Conservation (phyloP, 1,139 yeast genomes). For the Suhomyces guaymorum region DNA sequence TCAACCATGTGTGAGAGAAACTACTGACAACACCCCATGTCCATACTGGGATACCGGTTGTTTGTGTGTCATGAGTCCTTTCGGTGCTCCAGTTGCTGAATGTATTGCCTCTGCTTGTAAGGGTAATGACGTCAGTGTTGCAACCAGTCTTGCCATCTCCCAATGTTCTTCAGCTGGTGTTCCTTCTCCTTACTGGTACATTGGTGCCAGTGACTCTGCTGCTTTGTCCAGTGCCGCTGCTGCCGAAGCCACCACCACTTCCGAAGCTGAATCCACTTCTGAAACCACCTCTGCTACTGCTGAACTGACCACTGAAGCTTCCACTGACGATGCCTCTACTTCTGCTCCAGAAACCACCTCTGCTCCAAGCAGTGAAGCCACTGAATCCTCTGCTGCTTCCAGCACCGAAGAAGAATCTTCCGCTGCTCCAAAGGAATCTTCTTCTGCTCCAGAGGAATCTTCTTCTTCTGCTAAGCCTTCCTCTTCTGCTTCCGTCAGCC, state of each 20-base stretch:
- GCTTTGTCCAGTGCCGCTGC: conserved; percentile 28
- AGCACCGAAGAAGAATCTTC: conserved; percentile 18
- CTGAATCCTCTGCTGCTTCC: conserved; percentile 12
- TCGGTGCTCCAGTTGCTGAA: conserved; percentile 44
- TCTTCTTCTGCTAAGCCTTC: conserved; percentile 6
- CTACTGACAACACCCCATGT: conserved; percentile 40
- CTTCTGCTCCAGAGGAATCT: conserved; percentile 6
- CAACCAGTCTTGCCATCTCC: conserved; percentile 43
- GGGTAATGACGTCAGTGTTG: conserved; percentile 33
- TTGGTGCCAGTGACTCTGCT: conserved; percentile 37
- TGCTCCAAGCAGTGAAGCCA: conserved; percentile 10
- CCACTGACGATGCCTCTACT: conserved; percentile 16
- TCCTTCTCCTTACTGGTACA: conserved; percentile 39
- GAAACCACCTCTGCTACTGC: conserved; percentile 10
- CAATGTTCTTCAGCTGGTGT: conserved; percentile 48
- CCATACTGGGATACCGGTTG: conserved; percentile 60
- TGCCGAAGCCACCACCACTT: conserved; percentile 13
- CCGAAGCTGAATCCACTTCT: conserved; percentile 13
- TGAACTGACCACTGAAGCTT: no score
- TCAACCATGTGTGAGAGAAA: conserved; percentile 32
- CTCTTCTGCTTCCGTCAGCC: conserved; percentile 10
- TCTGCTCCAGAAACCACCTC: conserved; percentile 17
- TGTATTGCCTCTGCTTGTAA: conserved; percentile 44
- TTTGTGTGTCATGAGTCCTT: conserved; percentile 51
- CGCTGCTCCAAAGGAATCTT: conserved; percentile 7